These are phyloP conservation scores for Aspergillus sp. DNA, from an alignment of 2,329 filamentous ascomycete genomes.

Conservation along the genomic window DNA sequence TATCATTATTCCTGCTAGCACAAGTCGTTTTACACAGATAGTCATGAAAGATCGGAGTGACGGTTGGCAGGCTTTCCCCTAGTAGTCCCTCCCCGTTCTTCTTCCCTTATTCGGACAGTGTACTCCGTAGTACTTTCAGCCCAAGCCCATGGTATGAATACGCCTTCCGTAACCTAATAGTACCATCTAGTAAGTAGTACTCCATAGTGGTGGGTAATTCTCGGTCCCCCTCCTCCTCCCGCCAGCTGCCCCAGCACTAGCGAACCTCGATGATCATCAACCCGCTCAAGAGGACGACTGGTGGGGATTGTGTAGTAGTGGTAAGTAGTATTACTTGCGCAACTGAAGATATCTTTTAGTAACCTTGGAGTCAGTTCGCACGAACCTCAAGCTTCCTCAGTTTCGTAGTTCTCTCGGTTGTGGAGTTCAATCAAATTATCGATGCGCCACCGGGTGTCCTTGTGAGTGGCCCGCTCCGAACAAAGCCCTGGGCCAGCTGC, in stretches of 20 bases:
- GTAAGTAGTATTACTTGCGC: not conserved
- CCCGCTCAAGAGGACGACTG: not conserved
- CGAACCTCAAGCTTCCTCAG: not conserved
- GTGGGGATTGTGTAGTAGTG: not conserved
- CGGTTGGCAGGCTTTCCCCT: not conserved
- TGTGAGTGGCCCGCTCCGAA: conserved; percentile 6
- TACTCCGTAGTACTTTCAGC: not conserved
- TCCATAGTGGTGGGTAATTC: no score
- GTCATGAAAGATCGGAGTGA: not conserved
- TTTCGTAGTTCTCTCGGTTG: not conserved
- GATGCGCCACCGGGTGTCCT: conserved; percentile 7
- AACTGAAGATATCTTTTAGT: not conserved
- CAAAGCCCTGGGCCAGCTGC: conserved; percentile 10
- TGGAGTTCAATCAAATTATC: conserved; percentile 9
- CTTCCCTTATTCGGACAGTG: not conserved
- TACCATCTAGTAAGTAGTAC: not conserved
- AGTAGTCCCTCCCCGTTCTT: no score
- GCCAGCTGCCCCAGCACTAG: not conserved
- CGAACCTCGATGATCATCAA: not conserved
- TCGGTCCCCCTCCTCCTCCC: not conserved
- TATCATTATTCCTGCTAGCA: not conserved
- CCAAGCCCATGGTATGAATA: no score
- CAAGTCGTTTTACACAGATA: not conserved
- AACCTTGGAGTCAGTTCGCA: not conserved
- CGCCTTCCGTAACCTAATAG: not conserved